Conservation (phyloP, 805 yeast genomes). For the Babjeviella inositovora region DNA sequence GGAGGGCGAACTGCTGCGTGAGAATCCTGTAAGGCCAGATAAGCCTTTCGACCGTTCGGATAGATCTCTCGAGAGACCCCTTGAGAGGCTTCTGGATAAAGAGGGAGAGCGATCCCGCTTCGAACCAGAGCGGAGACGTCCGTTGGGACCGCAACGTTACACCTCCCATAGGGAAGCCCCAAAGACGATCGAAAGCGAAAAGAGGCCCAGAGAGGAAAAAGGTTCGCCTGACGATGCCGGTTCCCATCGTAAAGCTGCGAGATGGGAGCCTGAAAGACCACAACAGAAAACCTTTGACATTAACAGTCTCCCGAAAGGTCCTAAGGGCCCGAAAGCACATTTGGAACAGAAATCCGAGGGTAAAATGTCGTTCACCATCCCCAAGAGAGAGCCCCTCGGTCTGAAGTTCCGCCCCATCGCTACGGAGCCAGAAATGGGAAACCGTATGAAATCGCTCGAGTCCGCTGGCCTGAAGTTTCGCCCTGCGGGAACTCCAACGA, state of each 20-base stretch:
- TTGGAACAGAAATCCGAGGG: neutral
- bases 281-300: slow-evolving; percentile 1
- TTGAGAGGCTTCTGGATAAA: neutral
- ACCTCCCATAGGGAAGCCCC: neutral
- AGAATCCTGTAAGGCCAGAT: neutral
- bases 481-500: slow-evolving; percentile 4
- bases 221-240: neutral
- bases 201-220: neutral
- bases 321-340: slow-evolving; percentile 4
- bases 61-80: neutral
- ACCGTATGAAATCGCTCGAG: slow-evolving; percentile 1
- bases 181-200: neutral
- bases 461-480: slow-evolving; percentile 1
- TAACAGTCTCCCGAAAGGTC: slow-evolving; percentile 2
- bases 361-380: slow-evolving; percentile 1
- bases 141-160: neutral
- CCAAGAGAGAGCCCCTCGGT: neutral
- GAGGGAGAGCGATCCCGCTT: neutral
- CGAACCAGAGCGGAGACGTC: neutral
- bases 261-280: neutral
- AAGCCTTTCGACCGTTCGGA: neutral
- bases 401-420: neutral
- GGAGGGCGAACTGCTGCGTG: too few species aligned
- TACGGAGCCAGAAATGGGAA: slow-evolving; percentile 1
- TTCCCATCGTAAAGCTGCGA: neutral